phyloP scores from a whole-genome alignment of 176 grass and related monocot genomes.

The Elaeis guineensis region DNA sequence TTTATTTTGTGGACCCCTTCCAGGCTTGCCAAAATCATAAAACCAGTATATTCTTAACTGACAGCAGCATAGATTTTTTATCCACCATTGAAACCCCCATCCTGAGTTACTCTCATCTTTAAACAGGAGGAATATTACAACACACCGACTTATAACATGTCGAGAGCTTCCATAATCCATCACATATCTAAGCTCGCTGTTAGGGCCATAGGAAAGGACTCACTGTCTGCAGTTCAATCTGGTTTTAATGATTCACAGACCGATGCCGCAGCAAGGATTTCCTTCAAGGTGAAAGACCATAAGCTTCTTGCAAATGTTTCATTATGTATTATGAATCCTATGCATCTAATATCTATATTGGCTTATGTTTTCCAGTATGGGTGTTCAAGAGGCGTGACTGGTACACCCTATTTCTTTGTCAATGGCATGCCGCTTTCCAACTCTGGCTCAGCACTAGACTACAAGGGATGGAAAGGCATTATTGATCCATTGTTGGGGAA shows the following conservation, averaged over 20 bases:
- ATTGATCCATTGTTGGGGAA: conserved; percentile 30
- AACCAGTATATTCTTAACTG: no score
- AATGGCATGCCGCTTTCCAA: conserved; percentile 67
- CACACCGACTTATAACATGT: conserved; percentile 46
- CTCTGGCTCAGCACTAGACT: conserved; percentile 26
- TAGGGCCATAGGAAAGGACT: conserved; percentile 30
- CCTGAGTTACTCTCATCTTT: not conserved
- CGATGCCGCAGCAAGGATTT: conserved; percentile 57
- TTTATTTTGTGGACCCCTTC: no score
- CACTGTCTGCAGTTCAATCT: conserved; percentile 27
- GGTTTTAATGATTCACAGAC: conserved; percentile 64
- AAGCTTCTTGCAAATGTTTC: not conserved
- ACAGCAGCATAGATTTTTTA: no score
- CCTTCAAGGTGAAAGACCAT: conserved; percentile 58
- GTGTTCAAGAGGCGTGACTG: conserved; percentile 75
- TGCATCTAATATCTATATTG: not conserved
- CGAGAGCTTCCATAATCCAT: conserved; percentile 36
- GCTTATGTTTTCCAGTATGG: conserved; percentile 39
- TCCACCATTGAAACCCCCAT: no score
- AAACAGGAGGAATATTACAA: conserved; percentile 81
- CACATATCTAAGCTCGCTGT: conserved; percentile 43
- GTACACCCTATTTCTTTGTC: conserved; percentile 78
- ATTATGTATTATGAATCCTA: not conserved
- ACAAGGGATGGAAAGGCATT: conserved; percentile 52
- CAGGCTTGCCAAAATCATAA: no score